Evolutionary conservation across 352 stramenopile genomes (phyloP).

Genomic region (Elongisporangium undulatum): DNA sequence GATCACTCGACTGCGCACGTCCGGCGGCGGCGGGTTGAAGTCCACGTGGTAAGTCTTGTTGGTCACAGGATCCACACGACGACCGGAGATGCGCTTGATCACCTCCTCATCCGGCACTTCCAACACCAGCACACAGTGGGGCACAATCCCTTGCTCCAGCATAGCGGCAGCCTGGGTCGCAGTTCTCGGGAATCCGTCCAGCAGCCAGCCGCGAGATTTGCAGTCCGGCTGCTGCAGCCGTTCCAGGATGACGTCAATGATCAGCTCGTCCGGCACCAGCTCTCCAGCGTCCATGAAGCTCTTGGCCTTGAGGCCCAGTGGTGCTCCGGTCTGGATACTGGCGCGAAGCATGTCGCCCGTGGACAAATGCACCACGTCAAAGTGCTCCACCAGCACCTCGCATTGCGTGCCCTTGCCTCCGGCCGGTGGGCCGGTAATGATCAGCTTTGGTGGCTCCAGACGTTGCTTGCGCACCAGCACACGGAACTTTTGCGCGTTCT

Average conservation of each 20-base stretch:
- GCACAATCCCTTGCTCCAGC: conserved; percentile 56
- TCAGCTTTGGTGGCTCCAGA: conserved; percentile 40
- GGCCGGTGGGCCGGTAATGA: conserved; percentile 89
- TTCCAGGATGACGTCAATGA: conserved; percentile 84
- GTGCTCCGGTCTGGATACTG: conserved; percentile 69
- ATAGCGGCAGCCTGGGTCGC: conserved; percentile 82
- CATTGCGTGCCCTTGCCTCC: conserved; percentile 95
- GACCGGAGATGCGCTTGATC: conserved; percentile 93
- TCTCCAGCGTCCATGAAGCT: conserved; percentile 88
- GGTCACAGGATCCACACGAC: conserved; percentile 91
- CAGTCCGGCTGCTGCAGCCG: conserved; percentile 84
- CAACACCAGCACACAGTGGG: conserved; percentile 90
- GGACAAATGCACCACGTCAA: conserved; percentile 90
- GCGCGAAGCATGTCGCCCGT: conserved; percentile 91
- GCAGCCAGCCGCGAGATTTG: conserved; percentile 81
- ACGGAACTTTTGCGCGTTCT: conserved; percentile 34
- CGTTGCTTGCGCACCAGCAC: conserved; percentile 18
- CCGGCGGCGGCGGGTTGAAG: conserved; percentile 88
- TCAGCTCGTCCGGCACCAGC: conserved; percentile 91
- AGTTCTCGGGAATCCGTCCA: conserved; percentile 94
- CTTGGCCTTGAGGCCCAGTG: conserved; percentile 75
- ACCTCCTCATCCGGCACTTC: conserved; percentile 94
- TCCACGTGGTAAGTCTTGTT: conserved; percentile 96
- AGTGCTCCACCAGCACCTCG: conserved; percentile 82
- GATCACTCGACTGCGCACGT: conserved; percentile 58